Base-by-base conservation (phyloP, 495 filamentous ascomycete species). In the Neurospora intermedia region DNA sequence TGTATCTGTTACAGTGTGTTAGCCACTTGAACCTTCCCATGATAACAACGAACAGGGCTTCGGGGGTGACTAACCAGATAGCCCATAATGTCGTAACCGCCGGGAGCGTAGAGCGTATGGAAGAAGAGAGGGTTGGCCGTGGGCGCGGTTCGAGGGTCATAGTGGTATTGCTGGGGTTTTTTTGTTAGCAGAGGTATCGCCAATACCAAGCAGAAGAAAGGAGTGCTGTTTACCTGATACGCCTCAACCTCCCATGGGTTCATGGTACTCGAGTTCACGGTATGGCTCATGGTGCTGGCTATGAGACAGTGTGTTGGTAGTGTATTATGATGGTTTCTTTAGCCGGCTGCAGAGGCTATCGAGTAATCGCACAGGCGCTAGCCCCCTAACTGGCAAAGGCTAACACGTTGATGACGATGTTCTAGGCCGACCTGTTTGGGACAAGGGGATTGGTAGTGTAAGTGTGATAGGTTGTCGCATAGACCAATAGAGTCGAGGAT, bases 101-200 rank as follows among this genome's bases (percentile, higher is more conserved):
- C 85, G 7, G 82, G 78, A 2, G 82, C 77, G 72, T 88, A 88
- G n/a, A 88, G 72, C 15, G 83, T 84, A 0, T 82, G 83, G 54
- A 81, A 85, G 45, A 88, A 85, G 62, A 86, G 74, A 38, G 80
- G 75, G 66, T 86, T 80, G 43, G 35, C 54, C 16, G 48, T 15
- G 35, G 35, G 43, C 1, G 48, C 48, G 15, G 66, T 11, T 18
- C 69, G 41, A 8, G 35, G 70, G 20, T 48, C 69, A 48, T 43
- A n/a, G 27, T 71, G 69, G 46, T 69, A n/a, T 42, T 73, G 45
- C 15, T 70, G 62, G 35, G 69, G 35, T 16, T 15, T 4, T 31
- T 54, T 18, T 35, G 54, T 66, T 66, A 66, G 54, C 54, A 66
- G 27, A 15, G 27, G 27, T 18, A 66, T 27, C 54, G 54, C 23